Percentiles rank a stretch among this genome's conserved stretches.
Evolutionary conservation across 208 protist genomes (phyloP).

Genomic region (Crithidia expoeki): DNA sequence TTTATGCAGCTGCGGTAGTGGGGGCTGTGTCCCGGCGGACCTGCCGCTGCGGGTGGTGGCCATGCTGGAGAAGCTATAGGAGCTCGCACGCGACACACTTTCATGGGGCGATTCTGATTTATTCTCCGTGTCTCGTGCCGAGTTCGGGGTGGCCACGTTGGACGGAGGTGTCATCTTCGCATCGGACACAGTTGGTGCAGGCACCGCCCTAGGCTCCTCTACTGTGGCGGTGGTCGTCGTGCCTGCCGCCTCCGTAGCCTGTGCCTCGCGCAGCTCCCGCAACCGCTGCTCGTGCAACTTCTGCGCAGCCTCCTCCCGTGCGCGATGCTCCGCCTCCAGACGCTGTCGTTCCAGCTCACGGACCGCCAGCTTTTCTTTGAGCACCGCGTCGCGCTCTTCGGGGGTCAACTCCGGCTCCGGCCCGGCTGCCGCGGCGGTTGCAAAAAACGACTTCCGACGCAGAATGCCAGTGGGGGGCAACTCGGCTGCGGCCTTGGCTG

Average conservation of each 20-base stretch:
- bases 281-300: constrained; percentile 22
- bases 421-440: not conserved
- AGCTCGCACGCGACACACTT: constrained; percentile 7
- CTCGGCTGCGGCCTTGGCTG: not conserved
- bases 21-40: not conserved
- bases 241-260: not conserved
- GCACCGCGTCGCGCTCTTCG: constrained; percentile 5
- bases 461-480: constrained; percentile 5
- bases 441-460: constrained; percentile 23
- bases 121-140: not conserved
- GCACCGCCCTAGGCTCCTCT: not conserved
- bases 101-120: not conserved
- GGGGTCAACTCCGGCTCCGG: constrained; percentile 9
- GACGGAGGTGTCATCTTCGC: not conserved
- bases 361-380: constrained; percentile 10
- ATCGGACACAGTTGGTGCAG: not conserved
- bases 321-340: constrained; percentile 20
- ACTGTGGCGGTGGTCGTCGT: not conserved
- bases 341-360: constrained; percentile 21
- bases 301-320: constrained; percentile 7
- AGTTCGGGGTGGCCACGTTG: not conserved
- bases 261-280: constrained; percentile 8
- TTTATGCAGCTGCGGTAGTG: not conserved
- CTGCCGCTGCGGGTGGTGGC: not conserved
- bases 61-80: constrained; percentile 21